Conservation (phyloP, 768 basidiomycete species). For the Clitopilus hobsonii region DNA sequence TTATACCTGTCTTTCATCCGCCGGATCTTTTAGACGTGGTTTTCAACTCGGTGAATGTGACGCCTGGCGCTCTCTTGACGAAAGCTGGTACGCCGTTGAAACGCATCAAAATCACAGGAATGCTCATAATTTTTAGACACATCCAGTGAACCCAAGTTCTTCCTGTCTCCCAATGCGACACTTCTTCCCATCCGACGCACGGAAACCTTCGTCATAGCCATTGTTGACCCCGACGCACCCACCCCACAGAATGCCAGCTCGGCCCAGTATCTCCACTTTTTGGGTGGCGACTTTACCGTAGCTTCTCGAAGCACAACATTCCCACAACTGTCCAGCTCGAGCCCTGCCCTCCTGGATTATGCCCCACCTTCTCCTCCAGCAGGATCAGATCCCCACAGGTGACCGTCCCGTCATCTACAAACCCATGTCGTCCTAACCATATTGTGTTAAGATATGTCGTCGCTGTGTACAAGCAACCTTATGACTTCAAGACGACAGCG, state of each 20-base stretch:
- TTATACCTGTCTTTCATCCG: conserved; percentile 34
- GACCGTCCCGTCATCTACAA: conserved; percentile 11
- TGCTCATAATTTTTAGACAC: conserved; percentile 22
- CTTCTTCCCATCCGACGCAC: conserved; percentile 11
- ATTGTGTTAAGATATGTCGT: conserved; percentile 25
- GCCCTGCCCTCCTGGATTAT: conserved; percentile 34
- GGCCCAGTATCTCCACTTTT: conserved; percentile 35
- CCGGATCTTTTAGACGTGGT: conserved; percentile 28
- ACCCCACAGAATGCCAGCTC: conserved; percentile 30
- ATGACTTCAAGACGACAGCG: conserved; percentile 23
- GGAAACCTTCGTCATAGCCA: conserved; percentile 28
- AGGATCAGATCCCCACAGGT: conserved; percentile 42
- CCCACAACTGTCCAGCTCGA: conserved; percentile 29
- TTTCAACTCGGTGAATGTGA: conserved; percentile 28
- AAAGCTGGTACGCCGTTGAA: conserved; percentile 24
- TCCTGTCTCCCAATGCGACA: conserved; percentile 20
- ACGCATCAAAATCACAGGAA: background rate
- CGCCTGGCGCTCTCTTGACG: conserved; percentile 30
- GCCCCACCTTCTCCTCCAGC: conserved; percentile 32
- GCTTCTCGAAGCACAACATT: conserved; percentile 10
- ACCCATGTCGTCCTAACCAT: conserved; percentile 3
- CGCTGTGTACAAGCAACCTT: conserved; percentile 28
- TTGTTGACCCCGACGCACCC: conserved; percentile 41
- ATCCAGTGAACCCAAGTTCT: conserved; percentile 25
- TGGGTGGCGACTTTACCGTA: conserved; percentile 30